A percentile compares a stretch with the other conserved stretches of the same genome.
phyloP scores from a whole-genome alignment of 169 alveolate genomes.

The Eimeria brunetti region DNA sequence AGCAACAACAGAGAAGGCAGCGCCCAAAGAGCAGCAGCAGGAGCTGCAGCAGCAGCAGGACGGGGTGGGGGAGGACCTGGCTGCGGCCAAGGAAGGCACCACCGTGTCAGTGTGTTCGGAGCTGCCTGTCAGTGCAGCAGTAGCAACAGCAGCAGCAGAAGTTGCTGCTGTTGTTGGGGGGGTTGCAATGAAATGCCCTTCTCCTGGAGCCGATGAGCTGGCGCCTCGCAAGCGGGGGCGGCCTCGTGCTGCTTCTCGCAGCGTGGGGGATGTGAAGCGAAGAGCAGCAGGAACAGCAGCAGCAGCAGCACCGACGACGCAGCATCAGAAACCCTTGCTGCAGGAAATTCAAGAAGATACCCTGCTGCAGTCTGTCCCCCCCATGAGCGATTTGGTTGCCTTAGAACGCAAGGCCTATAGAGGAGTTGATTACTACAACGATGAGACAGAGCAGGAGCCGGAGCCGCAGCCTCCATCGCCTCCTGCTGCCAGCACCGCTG shows the following conservation, averaged over 20 bases:
- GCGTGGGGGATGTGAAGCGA: conserved; percentile 15
- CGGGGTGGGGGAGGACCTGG: background rate
- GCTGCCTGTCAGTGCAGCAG: conserved; percentile 19
- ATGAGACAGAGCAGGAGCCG: conserved; percentile 43
- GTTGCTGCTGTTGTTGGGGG: conserved; percentile 50
- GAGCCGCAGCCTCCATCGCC: conserved; percentile 54
- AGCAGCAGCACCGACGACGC: conserved; percentile 40
- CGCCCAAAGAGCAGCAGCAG: background rate
- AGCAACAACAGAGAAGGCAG: background rate
- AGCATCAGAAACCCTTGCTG: conserved; percentile 11
- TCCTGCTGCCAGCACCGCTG: background rate
- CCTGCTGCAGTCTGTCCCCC: conserved; percentile 44
- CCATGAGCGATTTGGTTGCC: conserved; percentile 10
- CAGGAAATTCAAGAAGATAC: conserved; percentile 60
- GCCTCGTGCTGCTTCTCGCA: conserved; percentile 12
- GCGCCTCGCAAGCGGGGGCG: conserved; percentile 53
- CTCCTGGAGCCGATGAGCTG: conserved; percentile 50
- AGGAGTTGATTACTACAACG: conserved; percentile 46
- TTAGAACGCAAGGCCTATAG: conserved; percentile 24
- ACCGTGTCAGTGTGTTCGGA: conserved; percentile 28
- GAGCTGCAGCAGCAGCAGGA: conserved; percentile 18
- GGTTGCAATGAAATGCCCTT: conserved; percentile 39
- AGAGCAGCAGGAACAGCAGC: conserved; percentile 49
- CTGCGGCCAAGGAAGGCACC: conserved; percentile 12
- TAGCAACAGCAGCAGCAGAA: conserved; percentile 56